Conservation (phyloP, 371 early-diverging fungal species). For the Mortierella sp. region DNA sequence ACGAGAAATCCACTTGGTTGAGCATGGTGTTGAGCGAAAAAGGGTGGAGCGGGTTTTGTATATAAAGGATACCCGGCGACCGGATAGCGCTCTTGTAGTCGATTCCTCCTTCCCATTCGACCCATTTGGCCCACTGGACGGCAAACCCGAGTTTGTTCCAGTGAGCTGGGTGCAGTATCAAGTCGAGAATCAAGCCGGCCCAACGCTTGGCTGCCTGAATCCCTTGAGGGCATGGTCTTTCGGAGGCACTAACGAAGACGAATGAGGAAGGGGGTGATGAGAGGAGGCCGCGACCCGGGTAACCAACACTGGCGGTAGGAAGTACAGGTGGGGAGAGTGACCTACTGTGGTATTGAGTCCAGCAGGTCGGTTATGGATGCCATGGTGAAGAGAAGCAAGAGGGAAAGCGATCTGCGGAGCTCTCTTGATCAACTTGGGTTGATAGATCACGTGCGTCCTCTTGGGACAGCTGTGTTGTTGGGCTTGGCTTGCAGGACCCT, state of each 20-base stretch:
- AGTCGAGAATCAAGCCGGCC: constrained; percentile 30
- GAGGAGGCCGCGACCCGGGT: neutral
- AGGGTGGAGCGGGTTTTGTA: constrained; percentile 47
- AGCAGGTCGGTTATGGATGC: constrained; percentile 42
- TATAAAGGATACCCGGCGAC: constrained; percentile 38
- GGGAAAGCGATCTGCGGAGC: too few species aligned
- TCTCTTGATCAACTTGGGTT: too few species aligned
- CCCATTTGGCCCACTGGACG: constrained; percentile 52
- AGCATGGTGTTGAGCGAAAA: constrained; percentile 34
- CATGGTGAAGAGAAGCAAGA: too few species aligned
- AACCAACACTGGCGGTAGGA: neutral
- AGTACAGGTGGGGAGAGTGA: neutral
- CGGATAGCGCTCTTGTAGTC: constrained; percentile 35
- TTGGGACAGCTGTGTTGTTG: too few species aligned
- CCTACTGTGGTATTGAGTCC: constrained; percentile 49
- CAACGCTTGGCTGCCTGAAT: constrained; percentile 22
- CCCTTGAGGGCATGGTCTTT: constrained; percentile 29
- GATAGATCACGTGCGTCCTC: too few species aligned
- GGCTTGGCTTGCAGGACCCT: too few species aligned
- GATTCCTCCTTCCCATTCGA: constrained; percentile 50
- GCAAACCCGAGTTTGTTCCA: constrained; percentile 51
- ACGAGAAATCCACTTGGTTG: constrained; percentile 29
- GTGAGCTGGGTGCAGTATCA: constrained; percentile 36
- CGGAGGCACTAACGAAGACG: constrained; percentile 16
- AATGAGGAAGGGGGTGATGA: constrained; percentile 1